Conservation (phyloP, 352 stramenopile species). For the Globisporangium paroecandrum region DNA sequence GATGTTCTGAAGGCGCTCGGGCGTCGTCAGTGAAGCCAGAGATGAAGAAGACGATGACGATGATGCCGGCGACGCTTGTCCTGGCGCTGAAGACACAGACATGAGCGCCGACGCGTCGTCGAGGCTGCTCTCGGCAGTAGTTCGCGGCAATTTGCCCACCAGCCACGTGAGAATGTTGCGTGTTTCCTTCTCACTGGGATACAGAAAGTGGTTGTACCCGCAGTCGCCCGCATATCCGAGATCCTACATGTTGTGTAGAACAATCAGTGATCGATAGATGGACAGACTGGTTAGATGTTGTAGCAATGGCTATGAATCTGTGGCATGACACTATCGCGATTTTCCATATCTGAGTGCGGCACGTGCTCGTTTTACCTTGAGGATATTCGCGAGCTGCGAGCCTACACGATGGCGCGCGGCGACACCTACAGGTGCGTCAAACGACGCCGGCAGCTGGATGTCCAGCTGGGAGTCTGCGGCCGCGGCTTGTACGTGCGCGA, state of each 20-base stretch:
- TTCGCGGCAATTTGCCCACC: conserved; percentile 66
- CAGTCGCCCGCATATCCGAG: conserved; percentile 81
- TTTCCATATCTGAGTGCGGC: neutral
- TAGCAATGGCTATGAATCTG: neutral
- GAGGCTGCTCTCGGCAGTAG: conserved; percentile 6
- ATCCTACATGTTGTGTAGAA: conserved; percentile 28
- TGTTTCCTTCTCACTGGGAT: conserved; percentile 82
- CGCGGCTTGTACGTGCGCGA: conserved; percentile 32
- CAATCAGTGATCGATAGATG: neutral
- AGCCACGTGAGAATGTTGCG: conserved; percentile 78
- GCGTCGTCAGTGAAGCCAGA: neutral
- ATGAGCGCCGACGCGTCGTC: conserved; percentile 15
- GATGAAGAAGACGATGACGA: neutral
- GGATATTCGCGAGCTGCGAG: conserved; percentile 59
- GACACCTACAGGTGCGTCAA: conserved; percentile 43
- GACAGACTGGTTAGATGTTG: neutral
- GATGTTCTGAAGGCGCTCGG: conserved; percentile 19
- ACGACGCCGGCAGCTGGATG: conserved; percentile 25
- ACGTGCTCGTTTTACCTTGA: conserved; percentile 48
- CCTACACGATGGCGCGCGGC: conserved; percentile 72
- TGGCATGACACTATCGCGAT: neutral
- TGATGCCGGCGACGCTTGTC: conserved; percentile 1
- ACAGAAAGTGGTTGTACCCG: conserved; percentile 88
- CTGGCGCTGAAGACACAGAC: neutral
- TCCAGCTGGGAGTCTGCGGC: conserved; percentile 21